Evolutionary conservation across 495 filamentous ascomycete species (phyloP), one percentile per base, ranked within the genome.

Genomic region (Emericellopsis terricola): DNA sequence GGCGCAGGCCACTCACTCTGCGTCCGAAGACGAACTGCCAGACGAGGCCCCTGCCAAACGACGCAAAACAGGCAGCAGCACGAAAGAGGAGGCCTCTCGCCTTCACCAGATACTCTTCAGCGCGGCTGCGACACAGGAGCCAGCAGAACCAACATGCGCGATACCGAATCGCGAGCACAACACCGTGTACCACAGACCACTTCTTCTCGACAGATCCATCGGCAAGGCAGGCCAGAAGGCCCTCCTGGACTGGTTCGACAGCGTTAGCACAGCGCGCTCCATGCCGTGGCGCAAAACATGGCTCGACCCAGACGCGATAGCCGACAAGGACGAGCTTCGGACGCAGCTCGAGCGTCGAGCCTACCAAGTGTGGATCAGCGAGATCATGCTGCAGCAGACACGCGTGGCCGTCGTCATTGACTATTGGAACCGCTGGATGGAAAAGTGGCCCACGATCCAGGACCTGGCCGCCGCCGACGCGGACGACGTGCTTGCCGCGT

Each of bases 281-380:
- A 64, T 66, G 59, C 62, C 62, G 4, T 64, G 59, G 59, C 52
- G 60, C 35, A 60, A 62, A 33, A 27, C 56, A 9, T 66, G 58
- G 52, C 37, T 53, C 7, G 39, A 56, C 28, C 40, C 50, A 24
- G 9, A 16, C 10, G 13, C 31, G 37, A 28, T 29, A 36, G 20
- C 29, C 26, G 9, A 44, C 10, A n/a, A 13, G 26, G 4, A 20
- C 1, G 32, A 32, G 4, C 40, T 52, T 8, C 48, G 44, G 9
- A 8, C 33, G 29, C 28, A 21, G 26, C 50, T 60, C 27, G 44
- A 51, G 30, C 49, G 40, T 3, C 55, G 61, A 38, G 61, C 61
- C 18, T 65, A 65, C 42, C 52, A 65, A 36, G 61, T 65, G 36
- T 62, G 57, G 50, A 60, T 65, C 41, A 62, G 58, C 44, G 61